Evolutionary conservation across 345 rosid genomes (phyloP).

Genomic region (Melaleuca alternifolia): DNA sequence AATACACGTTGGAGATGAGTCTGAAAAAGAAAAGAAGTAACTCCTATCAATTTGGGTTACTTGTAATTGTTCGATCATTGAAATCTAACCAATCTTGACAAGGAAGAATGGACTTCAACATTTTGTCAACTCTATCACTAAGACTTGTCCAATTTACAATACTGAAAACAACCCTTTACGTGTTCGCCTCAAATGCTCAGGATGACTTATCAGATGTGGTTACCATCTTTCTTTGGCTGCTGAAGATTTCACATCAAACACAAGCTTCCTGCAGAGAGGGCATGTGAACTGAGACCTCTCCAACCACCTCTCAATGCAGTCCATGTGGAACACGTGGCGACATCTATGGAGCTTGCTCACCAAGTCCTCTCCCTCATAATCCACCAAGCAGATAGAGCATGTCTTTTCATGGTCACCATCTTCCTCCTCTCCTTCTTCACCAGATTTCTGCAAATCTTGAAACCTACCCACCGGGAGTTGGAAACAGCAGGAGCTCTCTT

Average conservation of each 20-base stretch:
- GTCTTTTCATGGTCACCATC: neutral
- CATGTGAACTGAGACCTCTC: slow-evolving; percentile 51
- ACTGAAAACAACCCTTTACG: neutral
- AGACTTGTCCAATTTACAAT: neutral
- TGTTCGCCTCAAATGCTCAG: neutral
- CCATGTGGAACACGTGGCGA: slow-evolving; percentile 52
- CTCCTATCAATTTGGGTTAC: too few relatives aligned
- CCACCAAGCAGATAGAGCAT: slow-evolving; percentile 59
- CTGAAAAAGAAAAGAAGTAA: neutral
- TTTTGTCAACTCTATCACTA: neutral
- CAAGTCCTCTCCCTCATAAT: slow-evolving; percentile 33
- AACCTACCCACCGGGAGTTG: slow-evolving; percentile 23
- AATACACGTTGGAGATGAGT: neutral
- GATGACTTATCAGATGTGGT: neutral
- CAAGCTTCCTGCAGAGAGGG: slow-evolving; percentile 61
- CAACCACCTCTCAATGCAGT: slow-evolving; percentile 57
- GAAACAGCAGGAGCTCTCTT: neutral
- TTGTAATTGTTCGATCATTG: neutral
- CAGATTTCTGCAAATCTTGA: slow-evolving; percentile 9
- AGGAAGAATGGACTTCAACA: neutral
- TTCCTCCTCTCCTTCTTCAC: neutral
- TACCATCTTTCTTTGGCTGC: neutral
- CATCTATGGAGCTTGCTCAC: slow-evolving; percentile 49
- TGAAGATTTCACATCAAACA: slow-evolving; percentile 5
- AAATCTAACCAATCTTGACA: neutral